These are phyloP conservation scores for Camelina laxa DNA, from an alignment of 345 rosid genomes.

Conservation along the genomic window DNA sequence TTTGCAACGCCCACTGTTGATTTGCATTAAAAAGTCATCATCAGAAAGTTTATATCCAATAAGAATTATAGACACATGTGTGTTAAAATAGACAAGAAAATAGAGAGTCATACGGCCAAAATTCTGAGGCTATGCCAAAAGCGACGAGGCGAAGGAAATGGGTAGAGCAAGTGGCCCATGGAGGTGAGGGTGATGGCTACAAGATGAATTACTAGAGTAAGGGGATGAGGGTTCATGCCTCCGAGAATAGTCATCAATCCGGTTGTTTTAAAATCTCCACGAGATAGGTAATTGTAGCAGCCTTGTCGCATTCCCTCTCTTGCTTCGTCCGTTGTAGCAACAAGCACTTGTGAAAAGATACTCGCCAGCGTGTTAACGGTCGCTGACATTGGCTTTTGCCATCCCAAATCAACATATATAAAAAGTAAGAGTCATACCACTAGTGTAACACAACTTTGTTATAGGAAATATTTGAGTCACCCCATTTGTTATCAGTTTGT, in stretches of 20 bases:
- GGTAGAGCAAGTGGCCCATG: constrained; percentile 42
- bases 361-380: constrained; percentile 48
- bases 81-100: not conserved
- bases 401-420: not conserved
- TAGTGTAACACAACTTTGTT: not conserved
- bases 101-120: constrained; percentile 33
- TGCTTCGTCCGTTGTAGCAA: constrained; percentile 44
- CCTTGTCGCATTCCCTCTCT: constrained; percentile 47
- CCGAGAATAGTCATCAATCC: constrained; percentile 46
- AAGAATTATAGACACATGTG: not conserved
- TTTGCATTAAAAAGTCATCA: constrained; percentile 16
- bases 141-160: constrained; percentile 48
- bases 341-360: constrained; percentile 35
- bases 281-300: constrained; percentile 39
- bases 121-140: constrained; percentile 43
- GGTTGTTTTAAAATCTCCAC: constrained; percentile 30
- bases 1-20: constrained; percentile 49
- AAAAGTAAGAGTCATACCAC: not conserved
- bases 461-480: not conserved
- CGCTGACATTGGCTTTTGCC: constrained; percentile 45
- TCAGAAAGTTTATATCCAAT: not conserved
- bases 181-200: constrained; percentile 42
- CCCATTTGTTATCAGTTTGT: not conserved
- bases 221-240: constrained; percentile 44
- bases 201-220: constrained; percentile 41